These are phyloP conservation scores for Mortierella alpina DNA, from an alignment of 192 early-diverging fungal species.

Conservation along the genomic window DNA sequence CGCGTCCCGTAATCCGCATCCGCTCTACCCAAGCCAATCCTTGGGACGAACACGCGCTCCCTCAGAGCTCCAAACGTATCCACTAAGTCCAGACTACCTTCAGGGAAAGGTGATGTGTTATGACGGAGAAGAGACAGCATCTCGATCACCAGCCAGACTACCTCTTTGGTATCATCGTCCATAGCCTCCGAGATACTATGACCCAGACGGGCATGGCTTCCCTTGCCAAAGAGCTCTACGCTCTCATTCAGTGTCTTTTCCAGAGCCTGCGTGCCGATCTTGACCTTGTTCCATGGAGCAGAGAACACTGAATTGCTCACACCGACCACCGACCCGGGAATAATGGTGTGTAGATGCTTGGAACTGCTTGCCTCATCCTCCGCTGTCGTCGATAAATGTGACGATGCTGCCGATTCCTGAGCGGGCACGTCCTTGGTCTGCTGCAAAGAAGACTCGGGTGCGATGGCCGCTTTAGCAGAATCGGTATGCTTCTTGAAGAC, in stretches of 20 bases:
- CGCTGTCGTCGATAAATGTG: background rate
- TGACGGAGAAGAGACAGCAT: conserved; percentile 23
- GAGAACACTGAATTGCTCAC: conserved; percentile 58
- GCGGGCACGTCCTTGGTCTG: background rate
- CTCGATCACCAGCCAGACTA: conserved; percentile 44
- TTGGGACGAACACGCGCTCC: conserved; percentile 38
- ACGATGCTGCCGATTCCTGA: background rate
- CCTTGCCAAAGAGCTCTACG: conserved; percentile 24
- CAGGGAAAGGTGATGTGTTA: conserved; percentile 18
- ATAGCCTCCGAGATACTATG: background rate
- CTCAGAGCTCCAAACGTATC: conserved; percentile 9
- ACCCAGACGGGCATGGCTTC: background rate
- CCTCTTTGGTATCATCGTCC: conserved; percentile 21
- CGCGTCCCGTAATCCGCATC: conserved; percentile 26
- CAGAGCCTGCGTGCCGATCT: conserved; percentile 41
- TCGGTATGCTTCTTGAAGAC: conserved; percentile 11
- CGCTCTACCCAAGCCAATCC: background rate
- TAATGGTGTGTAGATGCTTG: background rate
- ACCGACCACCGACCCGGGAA: conserved; percentile 27
- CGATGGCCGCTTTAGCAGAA: too few relatives aligned
- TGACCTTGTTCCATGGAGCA: conserved; percentile 59
- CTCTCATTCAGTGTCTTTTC: conserved; percentile 25
- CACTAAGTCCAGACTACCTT: background rate
- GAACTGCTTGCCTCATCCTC: background rate
- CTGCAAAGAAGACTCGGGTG: too few relatives aligned